phyloP scores from a whole-genome alignment of 208 protist species.

The Trypanosomatidae sp. region DNA sequence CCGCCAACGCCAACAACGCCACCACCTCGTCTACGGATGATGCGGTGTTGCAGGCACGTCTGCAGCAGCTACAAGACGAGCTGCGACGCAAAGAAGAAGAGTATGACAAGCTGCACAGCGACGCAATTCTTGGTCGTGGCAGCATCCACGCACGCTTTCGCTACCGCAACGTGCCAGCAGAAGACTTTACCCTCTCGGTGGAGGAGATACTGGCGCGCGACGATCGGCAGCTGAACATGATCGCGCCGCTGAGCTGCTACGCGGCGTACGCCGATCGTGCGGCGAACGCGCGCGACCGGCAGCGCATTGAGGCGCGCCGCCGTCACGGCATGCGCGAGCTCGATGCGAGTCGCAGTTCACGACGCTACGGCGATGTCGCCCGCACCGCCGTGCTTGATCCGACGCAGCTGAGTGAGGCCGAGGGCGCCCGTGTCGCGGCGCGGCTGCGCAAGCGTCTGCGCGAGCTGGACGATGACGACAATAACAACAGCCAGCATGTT shows the following conservation, averaged over 20 bases:
- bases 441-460: slow-evolving; percentile 48
- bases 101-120: slow-evolving; percentile 73
- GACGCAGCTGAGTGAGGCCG: slow-evolving; percentile 23
- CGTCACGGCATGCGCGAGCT: slow-evolving; percentile 59
- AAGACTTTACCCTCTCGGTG: slow-evolving; percentile 72
- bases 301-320: slow-evolving; percentile 28
- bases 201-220: slow-evolving; percentile 82
- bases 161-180: slow-evolving; percentile 68
- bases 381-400: slow-evolving; percentile 54
- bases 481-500: not conserved
- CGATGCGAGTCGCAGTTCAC: slow-evolving; percentile 39
- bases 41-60: slow-evolving; percentile 9
- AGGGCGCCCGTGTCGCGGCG: slow-evolving; percentile 29
- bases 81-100: slow-evolving; percentile 70
- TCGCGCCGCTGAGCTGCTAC: slow-evolving; percentile 89
- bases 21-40: too few relatives aligned
- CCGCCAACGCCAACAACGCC: too few relatives aligned
- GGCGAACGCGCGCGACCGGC: slow-evolving; percentile 55
- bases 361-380: slow-evolving; percentile 60
- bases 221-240: slow-evolving; percentile 87
- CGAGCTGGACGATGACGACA: slow-evolving; percentile 17
- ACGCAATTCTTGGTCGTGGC: slow-evolving; percentile 15
- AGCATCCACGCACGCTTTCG: slow-evolving; percentile 30
- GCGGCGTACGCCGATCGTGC: slow-evolving; percentile 65
- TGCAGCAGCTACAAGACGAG: slow-evolving; percentile 31